These are phyloP conservation scores for Daldinia concentrica DNA, from an alignment of 495 filamentous ascomycete species.

Conservation along the genomic window DNA sequence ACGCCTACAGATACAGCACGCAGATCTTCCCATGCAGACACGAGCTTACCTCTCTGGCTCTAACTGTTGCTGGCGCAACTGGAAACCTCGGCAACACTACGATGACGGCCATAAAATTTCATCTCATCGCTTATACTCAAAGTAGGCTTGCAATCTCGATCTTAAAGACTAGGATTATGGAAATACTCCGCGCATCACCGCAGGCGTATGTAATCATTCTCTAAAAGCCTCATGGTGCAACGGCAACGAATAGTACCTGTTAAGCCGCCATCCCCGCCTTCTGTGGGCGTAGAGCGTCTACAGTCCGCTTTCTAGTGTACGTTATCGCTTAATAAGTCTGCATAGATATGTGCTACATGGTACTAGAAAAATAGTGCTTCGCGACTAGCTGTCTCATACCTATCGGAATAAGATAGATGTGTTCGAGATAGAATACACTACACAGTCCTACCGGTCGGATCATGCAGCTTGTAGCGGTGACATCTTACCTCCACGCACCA, in stretches of 20 bases:
- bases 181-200: conserved; percentile 17
- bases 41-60: conserved; percentile 32
- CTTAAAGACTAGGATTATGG: conserved; percentile 13
- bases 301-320: neutral
- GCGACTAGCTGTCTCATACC: conserved; percentile 21
- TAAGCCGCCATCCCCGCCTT: neutral
- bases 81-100: conserved; percentile 26
- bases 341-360: conserved; percentile 13
- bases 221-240: neutral
- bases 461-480: conserved; percentile 31
- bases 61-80: conserved; percentile 22
- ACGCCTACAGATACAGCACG: conserved; percentile 33
- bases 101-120: conserved; percentile 16
- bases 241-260: neutral
- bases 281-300: neutral
- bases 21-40: conserved; percentile 38
- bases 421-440: conserved; percentile 15
- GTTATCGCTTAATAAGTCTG: conserved; percentile 19
- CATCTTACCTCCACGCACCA: conserved; percentile 19
- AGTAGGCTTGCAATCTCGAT: conserved; percentile 27
- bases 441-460: neutral
- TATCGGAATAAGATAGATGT: conserved; percentile 25
- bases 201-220: neutral
- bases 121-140: conserved; percentile 2
- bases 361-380: conserved; percentile 9